Percentiles rank a stretch among this genome's conserved stretches.
Conservation (phyloP, 352 stramenopile genomes). For the Phytophthora pistaciae region DNA sequence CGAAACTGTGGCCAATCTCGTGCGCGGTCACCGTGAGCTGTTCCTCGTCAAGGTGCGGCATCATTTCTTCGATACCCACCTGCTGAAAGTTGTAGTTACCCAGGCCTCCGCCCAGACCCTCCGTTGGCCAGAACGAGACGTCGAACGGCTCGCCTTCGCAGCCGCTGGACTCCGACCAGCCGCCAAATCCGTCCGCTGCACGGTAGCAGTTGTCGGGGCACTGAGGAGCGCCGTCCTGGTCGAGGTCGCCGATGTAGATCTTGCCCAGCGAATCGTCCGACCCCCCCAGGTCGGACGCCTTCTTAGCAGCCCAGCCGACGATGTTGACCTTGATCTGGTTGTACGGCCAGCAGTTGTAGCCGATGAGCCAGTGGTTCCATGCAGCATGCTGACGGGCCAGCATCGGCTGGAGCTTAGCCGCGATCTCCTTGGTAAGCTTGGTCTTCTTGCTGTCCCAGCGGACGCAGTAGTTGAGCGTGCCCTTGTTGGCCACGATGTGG, state of each 20-base stretch:
- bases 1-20: slow-evolving; percentile 41
- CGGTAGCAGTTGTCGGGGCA: slow-evolving; percentile 46
- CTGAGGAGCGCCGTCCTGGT: slow-evolving; percentile 35
- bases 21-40: slow-evolving; percentile 36
- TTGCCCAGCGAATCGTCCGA: slow-evolving; percentile 28
- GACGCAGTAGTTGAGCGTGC: slow-evolving; percentile 47
- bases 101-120: slow-evolving; percentile 32
- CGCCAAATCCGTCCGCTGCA: background rate
- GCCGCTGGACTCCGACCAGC: slow-evolving; percentile 31
- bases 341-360: slow-evolving; percentile 29
- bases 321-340: slow-evolving; percentile 33
- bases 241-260: slow-evolving; percentile 40
- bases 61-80: slow-evolving; percentile 40
- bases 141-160: slow-evolving; percentile 46
- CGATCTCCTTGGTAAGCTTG: slow-evolving; percentile 43
- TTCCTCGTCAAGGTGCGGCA: slow-evolving; percentile 37
- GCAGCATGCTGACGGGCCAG: slow-evolving; percentile 18
- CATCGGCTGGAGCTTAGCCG: slow-evolving; percentile 48
- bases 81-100: slow-evolving; percentile 27
- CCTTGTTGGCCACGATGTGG: slow-evolving; percentile 46
- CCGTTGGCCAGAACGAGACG: slow-evolving; percentile 46
- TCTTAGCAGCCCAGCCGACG: slow-evolving; percentile 25
- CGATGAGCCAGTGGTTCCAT: slow-evolving; percentile 50
- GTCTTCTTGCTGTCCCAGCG: slow-evolving; percentile 44
- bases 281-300: slow-evolving; percentile 19